Evolutionary conservation across 805 yeast species (phyloP), one percentile per base, ranked within the genome.

Genomic region (Candida palmyrensis): DNA sequence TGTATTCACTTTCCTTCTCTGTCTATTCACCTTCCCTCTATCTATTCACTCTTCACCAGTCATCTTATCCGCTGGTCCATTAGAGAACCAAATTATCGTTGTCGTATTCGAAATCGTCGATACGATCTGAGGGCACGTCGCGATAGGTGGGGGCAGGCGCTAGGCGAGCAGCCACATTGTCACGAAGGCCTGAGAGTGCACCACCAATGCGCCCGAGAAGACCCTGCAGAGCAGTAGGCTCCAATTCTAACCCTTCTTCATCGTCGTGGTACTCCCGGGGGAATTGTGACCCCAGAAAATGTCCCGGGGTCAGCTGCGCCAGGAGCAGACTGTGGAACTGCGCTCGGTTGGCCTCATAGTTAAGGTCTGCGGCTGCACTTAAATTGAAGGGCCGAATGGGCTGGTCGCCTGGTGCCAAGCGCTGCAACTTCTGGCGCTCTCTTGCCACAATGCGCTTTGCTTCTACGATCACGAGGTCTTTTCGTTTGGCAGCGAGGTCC

Each of bases 401-500:
- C 6, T 39, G 33, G 7, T 32, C 34, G 14, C 28, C 17, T 9
- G 14, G 17, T n/a, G 25, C 20, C 3, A 43, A 27, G 17, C 36
- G 30, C 12, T 45, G 38, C 23, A 66, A 47, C 27, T 51, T 55
- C 12, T 47, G 39, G 29, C 49, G 29, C 39, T 66, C 71, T 41
- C 66, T 42, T 25, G 55, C 45, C 5, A 64, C 50, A 3, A 62
- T 59, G n/a, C 70, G 37, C 37, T 62, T 66, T 9, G 68, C 70
- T 43, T 66, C 72, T 3, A 54, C 67, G 26, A 66, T 62, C 3
- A 63, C 41, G 30, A 65, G 39, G 28, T 64, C 70, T 20, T 48
- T 45, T 21, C 68, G 41, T 30, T 54, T 61, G 38, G 36, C 44
- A 10, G 38, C 41, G 22, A 36, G 28, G 12, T 36, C 45, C 18